Base-by-base conservation (phyloP, 2,329 filamentous ascomycete genomes). In the Leptographium procerum region DNA sequence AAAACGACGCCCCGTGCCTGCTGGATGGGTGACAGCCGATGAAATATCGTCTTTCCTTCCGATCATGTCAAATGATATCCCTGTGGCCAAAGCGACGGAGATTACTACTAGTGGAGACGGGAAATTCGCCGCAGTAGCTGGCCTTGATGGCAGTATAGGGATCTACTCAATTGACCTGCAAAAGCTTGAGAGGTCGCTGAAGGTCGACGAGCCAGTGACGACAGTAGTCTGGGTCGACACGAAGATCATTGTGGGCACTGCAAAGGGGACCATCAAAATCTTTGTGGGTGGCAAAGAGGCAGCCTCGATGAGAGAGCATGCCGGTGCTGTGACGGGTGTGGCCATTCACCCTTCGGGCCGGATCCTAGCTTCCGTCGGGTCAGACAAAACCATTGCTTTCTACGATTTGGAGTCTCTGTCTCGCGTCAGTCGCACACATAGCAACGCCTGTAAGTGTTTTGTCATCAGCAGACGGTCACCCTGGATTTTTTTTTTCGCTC, bases 311-410 rank as follows among this genome's bases (percentile, higher is more conserved):
- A 78, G 80, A n/a, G 85, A 88, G 56, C 94, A 99, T 71, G 88
- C 91, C 26, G 92, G 91, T 5, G 79, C 88, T 59, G 87, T 85
- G 1, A 94, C 86, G 10, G 86, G 83, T 6, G 72, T 99, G 59
- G 84, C 89, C 40, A 69, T 91, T 9, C 94, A 99, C 70, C 90
- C 94, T 1, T 87, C 88, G 63, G 88, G 87, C 45, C 83, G 87
- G 57, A 83, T 99, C 59, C 70, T 96, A 52, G 92, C 89, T 2
- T 96, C 92, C 0, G 88, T 94, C 36, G 91, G 92, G 54, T 81
- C 84, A 1, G 94, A 99, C 71, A 96, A 96, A 81, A 92, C 88
- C 71, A 91, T 95, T 67, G 83, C 91, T 2, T 83, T 97, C 62
- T 96, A 97, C 71, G 90, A 97, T 64, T 72, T 96, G 45, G 71